Percentiles rank a stretch among this genome's conserved stretches.
Conservation (phyloP, 345 rosid species). For the Geranium rotundifolium region DNA sequence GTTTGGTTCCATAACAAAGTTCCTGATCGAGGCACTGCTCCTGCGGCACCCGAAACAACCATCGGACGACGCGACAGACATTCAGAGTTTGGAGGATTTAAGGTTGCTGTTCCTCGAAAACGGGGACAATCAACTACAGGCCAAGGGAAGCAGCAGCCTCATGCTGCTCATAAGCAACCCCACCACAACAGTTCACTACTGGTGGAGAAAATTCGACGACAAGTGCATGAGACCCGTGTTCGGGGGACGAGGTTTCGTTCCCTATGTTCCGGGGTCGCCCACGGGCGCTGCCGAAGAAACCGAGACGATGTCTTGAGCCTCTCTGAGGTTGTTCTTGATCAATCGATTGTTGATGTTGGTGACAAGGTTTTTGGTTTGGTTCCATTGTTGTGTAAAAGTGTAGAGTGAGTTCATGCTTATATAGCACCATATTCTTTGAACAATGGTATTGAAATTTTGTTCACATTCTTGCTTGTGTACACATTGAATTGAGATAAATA, state of each 20-base stretch:
- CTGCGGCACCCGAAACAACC: slow-evolving; percentile 24
- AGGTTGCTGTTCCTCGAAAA: slow-evolving; percentile 37
- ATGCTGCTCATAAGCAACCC: slow-evolving; percentile 42
- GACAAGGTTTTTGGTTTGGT: too few species aligned
- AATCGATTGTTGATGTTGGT: not conserved
- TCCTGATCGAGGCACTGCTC: slow-evolving; percentile 41
- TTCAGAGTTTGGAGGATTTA: slow-evolving; percentile 45
- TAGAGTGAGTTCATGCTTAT: too few species aligned
- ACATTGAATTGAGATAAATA: too few species aligned
- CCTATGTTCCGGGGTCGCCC: slow-evolving; percentile 41
- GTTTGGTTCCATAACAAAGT: slow-evolving; percentile 53
- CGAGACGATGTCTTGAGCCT: not conserved
- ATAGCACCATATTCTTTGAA: too few species aligned
- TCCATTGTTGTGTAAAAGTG: too few species aligned
- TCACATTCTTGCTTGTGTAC: too few species aligned
- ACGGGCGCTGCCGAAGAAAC: slow-evolving; percentile 27
- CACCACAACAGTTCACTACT: slow-evolving; percentile 39
- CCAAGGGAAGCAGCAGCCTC: slow-evolving; percentile 24
- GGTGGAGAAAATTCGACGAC: slow-evolving; percentile 63
- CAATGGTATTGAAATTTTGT: too few species aligned
- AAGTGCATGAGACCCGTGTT: slow-evolving; percentile 61
- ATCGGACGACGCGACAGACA: slow-evolving; percentile 29
- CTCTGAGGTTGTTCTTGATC: not conserved
- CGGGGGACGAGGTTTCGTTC: slow-evolving; percentile 63
- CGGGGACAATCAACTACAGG: too few species aligned